Base-by-base conservation (phyloP, 1,139 yeast species). In the Pneumocystis carinii region DNA sequence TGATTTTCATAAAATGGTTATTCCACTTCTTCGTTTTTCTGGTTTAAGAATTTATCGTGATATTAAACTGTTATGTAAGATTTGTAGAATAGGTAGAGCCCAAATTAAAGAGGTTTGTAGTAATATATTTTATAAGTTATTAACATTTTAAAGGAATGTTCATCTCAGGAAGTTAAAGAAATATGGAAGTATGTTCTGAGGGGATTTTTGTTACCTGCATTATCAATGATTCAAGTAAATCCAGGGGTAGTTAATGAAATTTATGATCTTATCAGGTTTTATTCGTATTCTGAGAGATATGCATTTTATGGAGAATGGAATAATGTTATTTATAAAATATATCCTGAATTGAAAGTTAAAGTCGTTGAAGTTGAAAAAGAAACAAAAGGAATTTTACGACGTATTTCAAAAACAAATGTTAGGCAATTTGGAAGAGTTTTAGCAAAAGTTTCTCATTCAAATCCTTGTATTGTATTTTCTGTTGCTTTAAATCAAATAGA, bases 331-430 rank as follows among this genome's bases (percentile, higher is more conserved):
- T 73, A 77, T 2, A 85, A 85, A 69, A 81, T 79, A 66, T 78
- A 81, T 62, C 79, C 83, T 0, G 78, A 78, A 27, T 77, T 89
- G 5, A 85, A 85, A 68, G 76, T 84, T 59, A 85, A 87, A 10
- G 82, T 83, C 62, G 81, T 83, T 32, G 81, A 77, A 65, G 87
- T 95, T 0, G 96, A 87, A 71, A 89, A 87, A 70, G 83, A 86
- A 48, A 88, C 96, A 1, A 90, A 86, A 70, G 86, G 85, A 69
- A 81, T 86, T 1, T 76, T 94, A 67, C 90, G 92, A 71, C 79
- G 97, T 63, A 78, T 94, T 19, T 88, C 96, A n/a, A 87, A 86
- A 65, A 92, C 88, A 67, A 90, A 89, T 67, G 86, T 87, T 1
- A 79, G 81, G 53, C 83, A 84, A 32, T 85, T 88, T 81, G 86